Evolutionary conservation across 495 filamentous ascomycete species (phyloP).

Genomic region (Terfezia boudieri): DNA sequence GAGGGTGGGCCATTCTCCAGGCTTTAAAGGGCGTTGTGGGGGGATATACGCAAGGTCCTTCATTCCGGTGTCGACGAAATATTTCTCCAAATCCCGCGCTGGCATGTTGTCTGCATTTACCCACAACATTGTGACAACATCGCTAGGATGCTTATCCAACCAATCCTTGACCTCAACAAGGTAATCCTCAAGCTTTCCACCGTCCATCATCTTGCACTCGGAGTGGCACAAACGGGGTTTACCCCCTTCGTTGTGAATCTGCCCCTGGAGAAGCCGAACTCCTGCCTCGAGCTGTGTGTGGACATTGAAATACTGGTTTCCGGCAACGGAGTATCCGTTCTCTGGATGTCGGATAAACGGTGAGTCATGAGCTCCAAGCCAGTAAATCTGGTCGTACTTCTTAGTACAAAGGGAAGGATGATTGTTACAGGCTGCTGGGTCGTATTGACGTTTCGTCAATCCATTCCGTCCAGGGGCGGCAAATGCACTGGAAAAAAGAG

Average conservation of each 20-base stretch:
- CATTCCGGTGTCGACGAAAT: conserved; percentile 33
- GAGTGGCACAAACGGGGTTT: conserved; percentile 44
- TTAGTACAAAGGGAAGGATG: conserved; percentile 36
- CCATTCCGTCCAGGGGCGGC: neutral
- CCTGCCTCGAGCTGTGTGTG: conserved; percentile 44
- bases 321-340: conserved; percentile 31
- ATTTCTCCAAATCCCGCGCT: conserved; percentile 27
- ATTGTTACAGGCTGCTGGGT: conserved; percentile 39
- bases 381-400: conserved; percentile 41
- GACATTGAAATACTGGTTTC: conserved; percentile 45
- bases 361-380: conserved; percentile 47
- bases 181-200: conserved; percentile 34
- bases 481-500: neutral
- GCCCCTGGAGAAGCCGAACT: conserved; percentile 44
- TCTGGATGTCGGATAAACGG: conserved; percentile 35
- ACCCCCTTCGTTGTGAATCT: conserved; percentile 36
- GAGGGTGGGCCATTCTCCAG: conserved; percentile 41
- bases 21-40: conserved; percentile 12
- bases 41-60: conserved; percentile 36
- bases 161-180: conserved; percentile 36
- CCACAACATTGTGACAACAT: conserved; percentile 46
- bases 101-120: conserved; percentile 40
- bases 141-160: conserved; percentile 41
- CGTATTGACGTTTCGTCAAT: conserved; percentile 1
- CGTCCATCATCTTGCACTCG: conserved; percentile 39